A percentile compares a stretch with the other conserved stretches of the same genome.
These are phyloP conservation scores for Dryas alaskensis DNA, from an alignment of 306 rosid genomes.

Conservation along the genomic window DNA sequence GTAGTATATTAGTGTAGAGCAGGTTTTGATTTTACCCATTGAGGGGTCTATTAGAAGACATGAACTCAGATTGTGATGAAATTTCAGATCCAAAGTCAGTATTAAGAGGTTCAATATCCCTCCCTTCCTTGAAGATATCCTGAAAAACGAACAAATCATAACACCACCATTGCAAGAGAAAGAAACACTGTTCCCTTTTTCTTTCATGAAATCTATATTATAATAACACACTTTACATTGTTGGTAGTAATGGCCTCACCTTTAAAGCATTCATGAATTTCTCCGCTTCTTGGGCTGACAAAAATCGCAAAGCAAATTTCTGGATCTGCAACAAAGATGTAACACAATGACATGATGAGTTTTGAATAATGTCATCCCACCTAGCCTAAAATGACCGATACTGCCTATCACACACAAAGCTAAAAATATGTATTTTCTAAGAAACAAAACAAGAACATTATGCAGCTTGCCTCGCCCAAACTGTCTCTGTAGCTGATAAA, in stretches of 20 bases:
- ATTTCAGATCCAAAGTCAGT: conserved; percentile 59
- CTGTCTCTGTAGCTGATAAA: conserved; percentile 64
- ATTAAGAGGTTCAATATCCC: conserved; percentile 43
- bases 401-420: background rate
- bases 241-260: conserved; percentile 36
- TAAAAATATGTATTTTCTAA: background rate
- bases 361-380: background rate
- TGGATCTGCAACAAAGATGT: conserved; percentile 47
- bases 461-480: conserved; percentile 48
- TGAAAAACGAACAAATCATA: conserved; percentile 33
- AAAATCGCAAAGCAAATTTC: conserved; percentile 75
- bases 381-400: background rate
- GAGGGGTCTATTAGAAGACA: conserved; percentile 50
- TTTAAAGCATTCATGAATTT: conserved; percentile 51
- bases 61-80: conserved; percentile 60
- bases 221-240: background rate
- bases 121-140: conserved; percentile 54
- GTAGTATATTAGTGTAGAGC: conserved; percentile 2
- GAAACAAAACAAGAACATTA: background rate
- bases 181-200: conserved; percentile 5
- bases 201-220: background rate
- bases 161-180: conserved; percentile 11
- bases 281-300: conserved; percentile 55
- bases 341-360: background rate
- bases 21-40: conserved; percentile 37